A percentile compares a stretch with the other conserved stretches of the same genome.
Evolutionary conservation across 345 rosid genomes (phyloP).

Genomic region (Syzygium oleosum): DNA sequence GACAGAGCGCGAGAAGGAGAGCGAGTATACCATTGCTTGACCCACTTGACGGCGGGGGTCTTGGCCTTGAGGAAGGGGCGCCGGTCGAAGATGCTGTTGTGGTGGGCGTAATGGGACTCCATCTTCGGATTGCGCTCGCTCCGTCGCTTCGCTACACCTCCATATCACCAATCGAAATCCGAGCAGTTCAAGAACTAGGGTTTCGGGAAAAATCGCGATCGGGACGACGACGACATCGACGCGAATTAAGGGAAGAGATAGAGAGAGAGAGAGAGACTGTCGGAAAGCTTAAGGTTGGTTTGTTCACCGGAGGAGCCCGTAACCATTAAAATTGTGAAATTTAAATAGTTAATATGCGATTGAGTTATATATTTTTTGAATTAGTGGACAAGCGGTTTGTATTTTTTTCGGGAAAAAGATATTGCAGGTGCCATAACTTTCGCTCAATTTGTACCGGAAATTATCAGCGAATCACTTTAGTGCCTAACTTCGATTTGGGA

Average conservation of each 20-base stretch:
- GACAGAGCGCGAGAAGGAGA: not conserved
- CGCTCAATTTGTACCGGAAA: too few species aligned
- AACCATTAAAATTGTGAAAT: not conserved
- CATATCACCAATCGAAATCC: not conserved
- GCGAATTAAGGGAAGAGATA: not conserved
- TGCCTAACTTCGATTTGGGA: not conserved
- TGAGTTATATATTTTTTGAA: not conserved
- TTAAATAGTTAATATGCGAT: not conserved
- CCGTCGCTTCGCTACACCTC: not conserved
- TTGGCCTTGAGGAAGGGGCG: constrained; percentile 62
- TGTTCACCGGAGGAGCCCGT: not conserved
- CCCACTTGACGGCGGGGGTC: constrained; percentile 80
- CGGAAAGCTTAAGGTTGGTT: not conserved
- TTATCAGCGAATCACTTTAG: not conserved
- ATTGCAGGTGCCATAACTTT: not conserved
- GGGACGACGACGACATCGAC: not conserved
- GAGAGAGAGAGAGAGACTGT: not conserved
- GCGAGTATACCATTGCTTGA: constrained; percentile 59
- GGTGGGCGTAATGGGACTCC: constrained; percentile 2
- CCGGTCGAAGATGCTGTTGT: constrained; percentile 50
- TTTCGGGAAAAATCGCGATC: not conserved
- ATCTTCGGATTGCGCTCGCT: not conserved
- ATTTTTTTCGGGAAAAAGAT: not conserved
- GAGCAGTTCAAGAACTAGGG: not conserved
- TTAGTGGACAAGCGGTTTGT: not conserved